phyloP scores from a whole-genome alignment of 2,329 filamentous ascomycete genomes.

The Alternaria gansuensis region DNA sequence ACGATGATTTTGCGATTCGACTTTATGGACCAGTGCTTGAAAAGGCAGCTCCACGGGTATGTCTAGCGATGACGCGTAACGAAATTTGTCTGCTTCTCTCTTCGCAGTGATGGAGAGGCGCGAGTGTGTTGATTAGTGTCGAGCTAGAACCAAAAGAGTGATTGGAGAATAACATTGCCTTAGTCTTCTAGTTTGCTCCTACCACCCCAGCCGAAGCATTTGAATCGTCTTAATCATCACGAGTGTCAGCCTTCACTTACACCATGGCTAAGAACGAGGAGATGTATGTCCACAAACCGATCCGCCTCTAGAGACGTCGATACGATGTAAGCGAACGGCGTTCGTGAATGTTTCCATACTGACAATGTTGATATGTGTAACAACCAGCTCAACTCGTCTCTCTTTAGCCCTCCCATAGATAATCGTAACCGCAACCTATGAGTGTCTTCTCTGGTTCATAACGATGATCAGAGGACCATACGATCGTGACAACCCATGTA shows the following conservation, averaged over 20 bases:
- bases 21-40: no score
- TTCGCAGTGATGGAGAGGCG: neutral
- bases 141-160: neutral
- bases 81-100: neutral
- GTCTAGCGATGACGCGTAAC: neutral
- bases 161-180: neutral
- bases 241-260: neutral
- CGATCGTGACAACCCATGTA: neutral
- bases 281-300: fast-evolving
- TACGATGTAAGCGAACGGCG: neutral
- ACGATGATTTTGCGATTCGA: no score
- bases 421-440: neutral
- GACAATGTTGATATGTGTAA: neutral
- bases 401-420: neutral
- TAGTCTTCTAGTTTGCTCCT: neutral
- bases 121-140: neutral
- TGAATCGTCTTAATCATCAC: neutral
- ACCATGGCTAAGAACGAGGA: neutral
- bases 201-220: neutral
- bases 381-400: neutral
- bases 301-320: neutral
- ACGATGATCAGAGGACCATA: no score
- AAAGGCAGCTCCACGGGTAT: no score
- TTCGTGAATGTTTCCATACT: neutral
- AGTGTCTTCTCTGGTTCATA: neutral